These are phyloP conservation scores for Backusella parvicylindrica DNA, from an alignment of 192 early-diverging fungal genomes.

Conservation along the genomic window DNA sequence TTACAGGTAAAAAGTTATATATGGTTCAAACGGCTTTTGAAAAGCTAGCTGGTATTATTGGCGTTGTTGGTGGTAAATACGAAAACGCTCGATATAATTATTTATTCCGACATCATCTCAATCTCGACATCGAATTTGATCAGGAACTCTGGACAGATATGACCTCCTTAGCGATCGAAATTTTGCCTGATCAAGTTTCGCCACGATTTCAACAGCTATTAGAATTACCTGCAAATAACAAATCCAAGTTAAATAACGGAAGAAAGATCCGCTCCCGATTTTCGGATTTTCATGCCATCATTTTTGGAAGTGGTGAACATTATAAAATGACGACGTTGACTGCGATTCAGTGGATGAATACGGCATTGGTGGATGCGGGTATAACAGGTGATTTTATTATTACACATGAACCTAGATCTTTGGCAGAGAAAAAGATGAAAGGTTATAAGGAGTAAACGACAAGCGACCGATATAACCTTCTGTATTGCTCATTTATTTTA, in stretches of 20 bases:
- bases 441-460: background rate
- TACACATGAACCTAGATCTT: conserved; percentile 28
- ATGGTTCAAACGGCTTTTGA: conserved; percentile 37
- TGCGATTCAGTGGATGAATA: conserved; percentile 32
- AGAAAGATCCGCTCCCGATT: conserved; percentile 31
- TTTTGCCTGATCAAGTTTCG: conserved; percentile 16
- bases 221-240: background rate
- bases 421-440: conserved; percentile 35
- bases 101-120: conserved; percentile 10
- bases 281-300: conserved; percentile 29
- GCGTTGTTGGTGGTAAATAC: conserved; percentile 38
- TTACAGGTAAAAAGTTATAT: conserved; percentile 35
- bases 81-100: conserved; percentile 28
- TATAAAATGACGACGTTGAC: conserved; percentile 33
- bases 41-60: conserved; percentile 35
- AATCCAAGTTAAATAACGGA: conserved; percentile 25
- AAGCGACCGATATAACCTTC: background rate
- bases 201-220: conserved; percentile 11
- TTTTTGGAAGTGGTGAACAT: conserved; percentile 34
- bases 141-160: conserved; percentile 21
- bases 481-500: too few species aligned
- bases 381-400: conserved; percentile 16
- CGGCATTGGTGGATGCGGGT: conserved; percentile 24
- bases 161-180: background rate
- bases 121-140: background rate